A percentile compares a stretch with the other conserved stretches of the same genome.
phyloP scores from a whole-genome alignment of 2,329 filamentous ascomycete genomes.

The Aspergillus puulaauensis region DNA sequence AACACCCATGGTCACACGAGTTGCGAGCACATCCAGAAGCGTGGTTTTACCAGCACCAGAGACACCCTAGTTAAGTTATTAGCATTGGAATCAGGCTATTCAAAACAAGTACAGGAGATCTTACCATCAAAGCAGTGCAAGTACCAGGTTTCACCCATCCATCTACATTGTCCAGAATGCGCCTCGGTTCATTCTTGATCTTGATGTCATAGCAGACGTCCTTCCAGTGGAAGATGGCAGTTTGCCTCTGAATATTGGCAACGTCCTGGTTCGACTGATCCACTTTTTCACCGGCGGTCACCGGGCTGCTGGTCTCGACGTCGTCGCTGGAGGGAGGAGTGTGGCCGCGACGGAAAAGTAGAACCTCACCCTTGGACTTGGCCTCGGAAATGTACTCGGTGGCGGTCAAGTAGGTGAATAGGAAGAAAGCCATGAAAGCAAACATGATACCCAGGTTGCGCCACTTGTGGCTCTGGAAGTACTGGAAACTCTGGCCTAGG shows the following conservation, averaged over 20 bases:
- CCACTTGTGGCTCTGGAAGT: slow-evolving; percentile 63
- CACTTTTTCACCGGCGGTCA: slow-evolving; percentile 34
- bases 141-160: slow-evolving; percentile 95
- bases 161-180: slow-evolving; percentile 80
- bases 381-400: slow-evolving; percentile 64
- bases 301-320: slow-evolving; percentile 24
- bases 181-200: slow-evolving; percentile 73
- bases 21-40: slow-evolving; percentile 80
- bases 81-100: slow-evolving; percentile 27
- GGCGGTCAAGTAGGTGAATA: slow-evolving; percentile 60
- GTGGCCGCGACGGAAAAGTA: slow-evolving; percentile 72
- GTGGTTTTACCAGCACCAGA: slow-evolving; percentile 95
- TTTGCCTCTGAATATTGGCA: slow-evolving; percentile 60
- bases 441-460: slow-evolving; percentile 68
- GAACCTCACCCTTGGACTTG: slow-evolving; percentile 74
- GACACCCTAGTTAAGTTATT: slow-evolving; percentile 54
- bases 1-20: slow-evolving; percentile 83
- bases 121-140: slow-evolving; percentile 78
- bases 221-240: slow-evolving; percentile 81
- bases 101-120: background rate
- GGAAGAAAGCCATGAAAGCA: slow-evolving; percentile 63
- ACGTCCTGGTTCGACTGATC: slow-evolving; percentile 25
- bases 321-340: slow-evolving; percentile 45
- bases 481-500: slow-evolving; percentile 55
- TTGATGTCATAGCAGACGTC: slow-evolving; percentile 79